These are phyloP conservation scores for Cryptococcus neoformans DNA, from an alignment of 1,284 basidiomycete species.

Conservation along the genomic window DNA sequence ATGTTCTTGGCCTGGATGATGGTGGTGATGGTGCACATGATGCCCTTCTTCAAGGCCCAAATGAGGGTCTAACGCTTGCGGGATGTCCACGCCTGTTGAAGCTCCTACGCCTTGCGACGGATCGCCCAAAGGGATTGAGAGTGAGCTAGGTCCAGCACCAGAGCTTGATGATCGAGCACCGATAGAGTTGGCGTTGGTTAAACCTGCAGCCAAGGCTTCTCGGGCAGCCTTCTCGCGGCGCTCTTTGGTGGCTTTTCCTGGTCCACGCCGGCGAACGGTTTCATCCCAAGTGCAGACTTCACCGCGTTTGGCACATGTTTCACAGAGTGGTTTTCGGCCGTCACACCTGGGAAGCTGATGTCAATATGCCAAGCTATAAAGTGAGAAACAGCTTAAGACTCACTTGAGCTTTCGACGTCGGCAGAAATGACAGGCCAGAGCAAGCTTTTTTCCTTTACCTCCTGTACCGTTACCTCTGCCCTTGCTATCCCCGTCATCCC, in stretches of 20 bases:
- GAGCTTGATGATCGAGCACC: not conserved
- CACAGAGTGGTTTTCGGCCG: slow-evolving; percentile 44
- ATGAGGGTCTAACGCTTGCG: not conserved
- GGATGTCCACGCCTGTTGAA: not conserved
- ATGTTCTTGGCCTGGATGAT: not conserved
- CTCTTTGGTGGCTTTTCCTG: slow-evolving; percentile 51
- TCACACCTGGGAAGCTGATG: slow-evolving; percentile 38
- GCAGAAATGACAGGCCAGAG: slow-evolving; percentile 51
- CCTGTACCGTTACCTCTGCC: slow-evolving; percentile 2
- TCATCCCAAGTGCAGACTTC: slow-evolving; percentile 48
- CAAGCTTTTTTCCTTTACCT: slow-evolving; percentile 25
- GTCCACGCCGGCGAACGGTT: slow-evolving; percentile 49
- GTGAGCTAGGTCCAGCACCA: not conserved
- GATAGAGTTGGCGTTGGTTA: slow-evolving; percentile 15
- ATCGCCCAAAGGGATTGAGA: not conserved
- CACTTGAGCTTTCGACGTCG: slow-evolving; percentile 50
- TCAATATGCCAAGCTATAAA: not conserved
- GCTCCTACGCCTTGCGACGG: not conserved
- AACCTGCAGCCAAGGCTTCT: slow-evolving; percentile 33
- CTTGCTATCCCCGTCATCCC: not conserved
- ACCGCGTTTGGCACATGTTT: slow-evolving; percentile 45
- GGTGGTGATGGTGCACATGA: not conserved
- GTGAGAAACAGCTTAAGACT: slow-evolving; percentile 12
- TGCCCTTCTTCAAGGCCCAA: not conserved
- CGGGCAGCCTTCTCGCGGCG: slow-evolving; percentile 38